phyloP scores from a whole-genome alignment of 371 early-diverging fungal species.

The Mucor mucedo region DNA sequence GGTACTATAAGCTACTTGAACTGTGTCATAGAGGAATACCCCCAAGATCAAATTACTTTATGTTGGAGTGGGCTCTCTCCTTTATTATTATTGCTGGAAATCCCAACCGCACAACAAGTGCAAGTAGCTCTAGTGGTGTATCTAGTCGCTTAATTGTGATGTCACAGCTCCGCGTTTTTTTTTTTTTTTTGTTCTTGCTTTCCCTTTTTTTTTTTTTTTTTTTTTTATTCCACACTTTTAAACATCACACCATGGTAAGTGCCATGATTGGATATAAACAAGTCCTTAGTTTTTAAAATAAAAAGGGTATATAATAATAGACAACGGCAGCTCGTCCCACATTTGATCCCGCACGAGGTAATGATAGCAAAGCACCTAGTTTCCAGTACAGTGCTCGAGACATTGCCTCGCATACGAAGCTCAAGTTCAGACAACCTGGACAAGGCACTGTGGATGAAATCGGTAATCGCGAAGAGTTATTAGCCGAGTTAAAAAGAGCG shows the following conservation, averaged over 20 bases:
- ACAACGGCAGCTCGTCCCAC: constrained; percentile 84
- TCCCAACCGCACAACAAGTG: no score
- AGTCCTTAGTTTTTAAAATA: no score
- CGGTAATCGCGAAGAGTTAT: constrained; percentile 63
- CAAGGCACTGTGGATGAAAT: constrained; percentile 78
- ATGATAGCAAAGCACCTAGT: constrained; percentile 77
- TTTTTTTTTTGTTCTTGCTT: constrained; percentile 1
- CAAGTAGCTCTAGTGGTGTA: neutral
- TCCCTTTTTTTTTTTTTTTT: neutral
- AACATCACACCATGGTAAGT: neutral
- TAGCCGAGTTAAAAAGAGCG: constrained; percentile 70
- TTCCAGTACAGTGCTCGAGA: constrained; percentile 79
- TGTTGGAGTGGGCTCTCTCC: no score
- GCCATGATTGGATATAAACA: no score
- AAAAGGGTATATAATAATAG: constrained; percentile 24
- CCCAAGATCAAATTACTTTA: no score
- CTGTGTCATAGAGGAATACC: no score
- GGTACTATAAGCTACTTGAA: no score
- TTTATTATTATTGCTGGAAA: no score
- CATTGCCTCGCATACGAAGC: constrained; percentile 84
- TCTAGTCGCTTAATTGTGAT: neutral
- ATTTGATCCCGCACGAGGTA: constrained; percentile 84
- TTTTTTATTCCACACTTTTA: neutral
- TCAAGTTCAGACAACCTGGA: constrained; percentile 86
- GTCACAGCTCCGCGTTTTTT: neutral